These are phyloP conservation scores for Trametes sp. DNA, from an alignment of 1,284 basidiomycete species.

Conservation along the genomic window DNA sequence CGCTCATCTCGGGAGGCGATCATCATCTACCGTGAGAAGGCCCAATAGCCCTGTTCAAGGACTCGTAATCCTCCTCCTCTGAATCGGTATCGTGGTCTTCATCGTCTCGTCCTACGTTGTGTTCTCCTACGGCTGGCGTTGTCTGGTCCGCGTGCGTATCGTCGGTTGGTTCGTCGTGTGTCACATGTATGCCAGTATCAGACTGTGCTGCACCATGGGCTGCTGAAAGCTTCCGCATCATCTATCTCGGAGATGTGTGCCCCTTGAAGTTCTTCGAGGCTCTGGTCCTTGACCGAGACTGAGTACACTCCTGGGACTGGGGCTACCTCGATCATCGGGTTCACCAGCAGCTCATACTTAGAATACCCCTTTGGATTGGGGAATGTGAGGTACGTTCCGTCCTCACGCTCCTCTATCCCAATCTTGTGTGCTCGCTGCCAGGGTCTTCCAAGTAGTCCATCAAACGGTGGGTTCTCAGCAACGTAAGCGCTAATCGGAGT, in stretches of 20 bases:
- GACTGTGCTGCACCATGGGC: too few relatives aligned
- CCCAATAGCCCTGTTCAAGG: background rate
- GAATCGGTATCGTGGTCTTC: background rate
- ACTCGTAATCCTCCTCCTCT: background rate
- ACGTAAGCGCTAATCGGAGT: slow-evolving; percentile 10
- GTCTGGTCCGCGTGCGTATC: background rate
- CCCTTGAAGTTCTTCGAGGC: background rate
- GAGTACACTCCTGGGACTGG: background rate
- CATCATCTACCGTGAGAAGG: background rate
- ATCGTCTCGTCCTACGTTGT: background rate
- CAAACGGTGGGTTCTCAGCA: slow-evolving; percentile 6
- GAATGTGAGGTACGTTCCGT: slow-evolving; percentile 10
- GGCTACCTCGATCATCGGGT: background rate
- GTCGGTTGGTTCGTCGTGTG: background rate
- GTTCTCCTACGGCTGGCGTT: background rate
- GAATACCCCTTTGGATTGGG: background rate
- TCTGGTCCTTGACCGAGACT: background rate
- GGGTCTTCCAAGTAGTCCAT: slow-evolving; percentile 7
- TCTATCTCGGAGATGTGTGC: background rate
- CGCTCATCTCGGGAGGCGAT: background rate
- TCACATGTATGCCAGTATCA: too few relatives aligned
- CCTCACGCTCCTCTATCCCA: slow-evolving; percentile 12
- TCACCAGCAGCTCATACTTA: slow-evolving; percentile 4
- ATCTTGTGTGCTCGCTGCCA: slow-evolving; percentile 9
- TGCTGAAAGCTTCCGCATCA: background rate